Conservation (phyloP, 306 rosid species). For the Gastrolobium bilobum region DNA sequence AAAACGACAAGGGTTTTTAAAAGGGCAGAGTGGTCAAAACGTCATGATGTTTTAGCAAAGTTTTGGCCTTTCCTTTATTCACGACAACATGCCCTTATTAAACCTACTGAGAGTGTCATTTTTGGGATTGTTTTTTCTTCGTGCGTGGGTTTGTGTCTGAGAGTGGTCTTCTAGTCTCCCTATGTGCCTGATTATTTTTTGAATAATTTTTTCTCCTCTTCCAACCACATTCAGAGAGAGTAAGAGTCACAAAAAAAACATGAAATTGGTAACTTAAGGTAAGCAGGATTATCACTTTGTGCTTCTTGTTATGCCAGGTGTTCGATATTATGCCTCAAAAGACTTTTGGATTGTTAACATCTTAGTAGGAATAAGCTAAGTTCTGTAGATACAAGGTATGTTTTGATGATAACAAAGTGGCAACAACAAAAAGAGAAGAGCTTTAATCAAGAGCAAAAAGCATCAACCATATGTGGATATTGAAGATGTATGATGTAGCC, state of each 20-base stretch:
- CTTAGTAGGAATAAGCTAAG: constrained; percentile 9
- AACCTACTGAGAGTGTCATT: neutral
- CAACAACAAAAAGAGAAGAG: no score
- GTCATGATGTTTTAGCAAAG: constrained; percentile 13
- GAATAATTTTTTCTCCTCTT: neutral
- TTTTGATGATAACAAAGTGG: no score
- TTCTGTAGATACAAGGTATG: no score
- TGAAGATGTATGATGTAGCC: no score
- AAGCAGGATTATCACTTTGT: neutral
- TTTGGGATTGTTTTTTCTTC: neutral
- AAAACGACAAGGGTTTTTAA: no score
- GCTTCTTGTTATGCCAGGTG: constrained; percentile 22
- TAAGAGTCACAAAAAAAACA: neutral
- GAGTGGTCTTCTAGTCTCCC: no score
- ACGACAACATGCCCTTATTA: neutral
- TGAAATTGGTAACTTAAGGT: constrained; percentile 18
- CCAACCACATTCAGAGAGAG: neutral
- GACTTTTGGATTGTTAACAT: constrained; percentile 4
- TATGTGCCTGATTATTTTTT: neutral
- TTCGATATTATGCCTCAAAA: constrained; percentile 49
- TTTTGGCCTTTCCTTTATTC: neutral
- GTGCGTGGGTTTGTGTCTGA: no score
- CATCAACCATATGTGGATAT: no score
- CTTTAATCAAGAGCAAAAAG: no score
- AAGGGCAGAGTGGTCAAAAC: no score